Base-by-base conservation (phyloP, 306 rosid genomes). In the Quercus agrifolia region DNA sequence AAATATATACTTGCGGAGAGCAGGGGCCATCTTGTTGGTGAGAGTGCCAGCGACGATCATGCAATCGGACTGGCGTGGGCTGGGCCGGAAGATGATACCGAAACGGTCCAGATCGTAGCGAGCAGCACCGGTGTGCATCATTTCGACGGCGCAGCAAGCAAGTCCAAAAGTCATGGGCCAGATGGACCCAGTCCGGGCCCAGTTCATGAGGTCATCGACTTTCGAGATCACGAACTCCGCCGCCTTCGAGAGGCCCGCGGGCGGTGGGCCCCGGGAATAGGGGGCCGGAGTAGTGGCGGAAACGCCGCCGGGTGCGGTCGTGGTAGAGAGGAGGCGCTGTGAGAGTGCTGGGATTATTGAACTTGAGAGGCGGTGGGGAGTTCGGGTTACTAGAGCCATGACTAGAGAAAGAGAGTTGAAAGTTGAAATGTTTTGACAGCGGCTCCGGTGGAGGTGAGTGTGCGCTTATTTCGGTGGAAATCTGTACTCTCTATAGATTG, bases 151-250 rank as follows among this genome's bases (percentile, higher is more conserved):
- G 87, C 99, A 96, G 79, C 99, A 96, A 12, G 99, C 99, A 3
- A 96, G 97, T 1, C 99, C 99, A 55, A 96, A 96, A 21, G 99
- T 93, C 98, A 94, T 91, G 64, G 97, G 97, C 98, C 98, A 94
- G 81, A 92, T 89, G 76, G 98, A 94, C 17, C 97, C 97, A 4
- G 91, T 89, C 2, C 98, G 94, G 51, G 97, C 98, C 98, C 98
- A 94, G 75, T 94, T 94, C 97, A 92, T 78, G 72, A 94, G 97
- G 80, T 94, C 94, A 31, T 94, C 98, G 0, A 92, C 97, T 87
- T 92, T 92, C 1, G 98, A 94, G 85, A 94, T 92, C 74, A 94
- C 97, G 77, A 77, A 94, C 86, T 94, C 97, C 55, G 93, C 94
- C 28, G 97, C 69, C 91, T 92, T 94, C 2, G 98, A 90, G 2